These are phyloP conservation scores for Trichocladium uniseriatum DNA, from an alignment of 495 filamentous ascomycete species.

Conservation along the genomic window DNA sequence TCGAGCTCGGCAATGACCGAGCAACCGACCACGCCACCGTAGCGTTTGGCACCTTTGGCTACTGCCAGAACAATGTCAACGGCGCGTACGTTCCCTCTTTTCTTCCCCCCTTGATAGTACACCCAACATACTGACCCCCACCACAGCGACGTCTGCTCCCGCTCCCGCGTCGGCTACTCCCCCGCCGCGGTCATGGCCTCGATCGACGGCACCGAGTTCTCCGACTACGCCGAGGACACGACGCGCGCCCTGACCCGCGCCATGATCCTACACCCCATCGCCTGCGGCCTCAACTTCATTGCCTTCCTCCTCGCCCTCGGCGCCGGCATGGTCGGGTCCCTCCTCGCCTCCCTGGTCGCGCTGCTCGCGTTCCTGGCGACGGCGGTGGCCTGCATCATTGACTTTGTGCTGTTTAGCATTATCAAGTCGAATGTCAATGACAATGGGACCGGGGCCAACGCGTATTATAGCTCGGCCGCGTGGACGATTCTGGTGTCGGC, in stretches of 20 bases:
- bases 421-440: constrained; percentile 42
- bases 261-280: constrained; percentile 54
- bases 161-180: constrained; percentile 43
- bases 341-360: constrained; percentile 41
- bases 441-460: constrained; percentile 22
- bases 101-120: background rate
- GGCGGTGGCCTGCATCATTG: constrained; percentile 44
- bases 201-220: constrained; percentile 33
- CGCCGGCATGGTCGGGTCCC: constrained; percentile 43
- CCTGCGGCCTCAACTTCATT: constrained; percentile 47
- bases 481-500: constrained; percentile 46
- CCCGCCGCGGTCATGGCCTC: constrained; percentile 34
- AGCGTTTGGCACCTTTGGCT: constrained; percentile 51
- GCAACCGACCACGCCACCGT: constrained; percentile 22
- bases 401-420: constrained; percentile 48
- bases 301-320: constrained; percentile 47
- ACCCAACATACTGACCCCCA: constrained; percentile 18
- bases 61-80: constrained; percentile 32
- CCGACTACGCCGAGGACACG: constrained; percentile 33
- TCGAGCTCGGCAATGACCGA: constrained; percentile 30
- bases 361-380: constrained; percentile 46
- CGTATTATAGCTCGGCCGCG: constrained; percentile 37
- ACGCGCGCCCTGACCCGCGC: constrained; percentile 43
- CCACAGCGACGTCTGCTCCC: constrained; percentile 37
- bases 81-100: constrained; percentile 12